Evolutionary conservation across 2,329 filamentous ascomycete genomes (phyloP).

Genomic region (Mycogone perniciosa): DNA sequence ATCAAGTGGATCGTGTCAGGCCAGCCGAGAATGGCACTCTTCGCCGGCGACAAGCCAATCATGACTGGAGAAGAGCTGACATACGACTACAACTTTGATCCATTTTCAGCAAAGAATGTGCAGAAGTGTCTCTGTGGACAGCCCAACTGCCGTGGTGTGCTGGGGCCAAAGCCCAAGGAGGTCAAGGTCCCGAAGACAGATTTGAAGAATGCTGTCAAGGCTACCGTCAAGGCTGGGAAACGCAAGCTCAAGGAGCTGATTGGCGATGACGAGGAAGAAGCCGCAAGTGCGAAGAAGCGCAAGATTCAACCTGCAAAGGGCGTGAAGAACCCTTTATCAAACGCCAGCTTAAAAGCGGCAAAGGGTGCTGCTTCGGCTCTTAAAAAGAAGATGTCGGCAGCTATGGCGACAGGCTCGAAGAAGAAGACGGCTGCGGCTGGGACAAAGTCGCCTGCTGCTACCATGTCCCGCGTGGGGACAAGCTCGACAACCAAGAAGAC

Average conservation of each 20-base stretch:
- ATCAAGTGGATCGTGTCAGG: conserved; percentile 95
- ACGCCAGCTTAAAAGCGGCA: conserved; percentile 29
- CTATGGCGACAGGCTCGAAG: conserved; percentile 24
- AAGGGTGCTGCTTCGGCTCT: conserved; percentile 32
- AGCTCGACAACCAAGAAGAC: not conserved
- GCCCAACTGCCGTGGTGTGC: conserved; percentile 56
- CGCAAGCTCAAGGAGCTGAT: conserved; percentile 50
- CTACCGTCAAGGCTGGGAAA: conserved; percentile 44
- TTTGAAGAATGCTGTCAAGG: conserved; percentile 33
- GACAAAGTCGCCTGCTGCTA: conserved; percentile 14
- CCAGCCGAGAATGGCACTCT: conserved; percentile 92
- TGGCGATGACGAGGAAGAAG: conserved; percentile 32
- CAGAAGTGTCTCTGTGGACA: conserved; percentile 60
- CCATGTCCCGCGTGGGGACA: not conserved
- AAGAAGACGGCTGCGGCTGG: conserved; percentile 25
- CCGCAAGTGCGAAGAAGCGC: conserved; percentile 38
- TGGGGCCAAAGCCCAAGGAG: conserved; percentile 56
- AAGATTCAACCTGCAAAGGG: conserved; percentile 30
- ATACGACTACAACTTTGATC: conserved; percentile 78
- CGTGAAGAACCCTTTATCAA: conserved; percentile 30
- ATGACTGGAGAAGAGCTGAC: conserved; percentile 94
- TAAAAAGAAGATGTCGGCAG: conserved; percentile 29
- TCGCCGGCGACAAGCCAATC: conserved; percentile 83
- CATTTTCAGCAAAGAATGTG: conserved; percentile 62
- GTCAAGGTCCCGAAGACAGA: conserved; percentile 44